Evolutionary conservation across 129 eudicot species (phyloP).

Genomic region (Deinandra increscens): DNA sequence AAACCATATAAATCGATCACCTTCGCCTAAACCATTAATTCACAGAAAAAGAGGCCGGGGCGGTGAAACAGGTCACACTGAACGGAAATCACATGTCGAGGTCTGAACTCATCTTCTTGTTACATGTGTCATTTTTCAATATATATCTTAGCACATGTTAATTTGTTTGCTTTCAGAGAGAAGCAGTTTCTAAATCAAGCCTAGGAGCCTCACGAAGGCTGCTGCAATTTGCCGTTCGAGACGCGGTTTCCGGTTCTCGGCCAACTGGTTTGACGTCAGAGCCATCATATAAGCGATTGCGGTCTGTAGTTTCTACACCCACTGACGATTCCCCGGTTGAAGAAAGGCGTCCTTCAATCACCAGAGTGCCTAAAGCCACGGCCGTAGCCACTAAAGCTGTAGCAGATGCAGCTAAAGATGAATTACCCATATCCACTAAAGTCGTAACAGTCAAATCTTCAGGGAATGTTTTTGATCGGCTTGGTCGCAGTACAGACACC

Average conservation of each 20-base stretch:
- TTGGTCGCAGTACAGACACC: conserved; percentile 55
- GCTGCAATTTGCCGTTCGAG: conserved; percentile 93
- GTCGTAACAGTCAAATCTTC: conserved; percentile 55
- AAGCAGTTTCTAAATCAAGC: conserved; percentile 46
- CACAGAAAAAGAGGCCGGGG: conserved; percentile 63
- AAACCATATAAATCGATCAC: conserved; percentile 36
- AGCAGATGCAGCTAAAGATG: conserved; percentile 81
- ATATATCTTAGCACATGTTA: conserved; percentile 19
- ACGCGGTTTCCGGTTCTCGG: conserved; percentile 71
- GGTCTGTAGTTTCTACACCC: conserved; percentile 78
- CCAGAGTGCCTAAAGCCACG: conserved; percentile 53
- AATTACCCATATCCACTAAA: too few relatives aligned
- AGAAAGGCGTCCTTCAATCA: conserved; percentile 46
- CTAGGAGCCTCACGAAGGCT: conserved; percentile 65
- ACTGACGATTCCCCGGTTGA: conserved; percentile 33
- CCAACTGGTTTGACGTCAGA: conserved; percentile 54
- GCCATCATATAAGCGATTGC: conserved; percentile 72
- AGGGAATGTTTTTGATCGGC: conserved; percentile 84
- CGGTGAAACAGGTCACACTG: conserved; percentile 58
- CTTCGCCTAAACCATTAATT: conserved; percentile 43
- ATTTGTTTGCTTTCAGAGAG: conserved; percentile 49
- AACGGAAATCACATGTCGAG: conserved; percentile 45
- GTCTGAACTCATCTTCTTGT: conserved; percentile 27
- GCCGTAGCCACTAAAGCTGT: conserved; percentile 75
- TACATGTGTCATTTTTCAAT: not conserved